Evolutionary conservation across 306 rosid species (phyloP).

Genomic region (Cicer cuneatum): DNA sequence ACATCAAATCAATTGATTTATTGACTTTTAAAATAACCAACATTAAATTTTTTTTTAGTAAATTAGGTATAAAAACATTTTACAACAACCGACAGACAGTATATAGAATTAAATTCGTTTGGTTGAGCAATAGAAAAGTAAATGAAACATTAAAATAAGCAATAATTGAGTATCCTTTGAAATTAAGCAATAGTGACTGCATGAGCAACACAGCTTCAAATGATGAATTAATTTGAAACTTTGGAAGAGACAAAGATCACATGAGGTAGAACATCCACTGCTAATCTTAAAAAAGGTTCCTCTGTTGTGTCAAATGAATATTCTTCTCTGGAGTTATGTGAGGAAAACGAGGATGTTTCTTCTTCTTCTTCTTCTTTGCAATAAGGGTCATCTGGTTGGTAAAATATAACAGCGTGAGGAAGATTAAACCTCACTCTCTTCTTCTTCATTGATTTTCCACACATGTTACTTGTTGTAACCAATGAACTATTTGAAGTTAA

Average conservation of each 20-base stretch:
- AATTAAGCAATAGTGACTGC: too few species aligned
- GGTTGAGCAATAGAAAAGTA: too few species aligned
- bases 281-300: slow-evolving; percentile 40
- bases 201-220: too few species aligned
- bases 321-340: slow-evolving; percentile 17
- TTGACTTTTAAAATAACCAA: too few species aligned
- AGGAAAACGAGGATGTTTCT: slow-evolving; percentile 4
- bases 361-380: slow-evolving; percentile 1
- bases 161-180: too few species aligned
- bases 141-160: too few species aligned
- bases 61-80: too few species aligned
- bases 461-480: not conserved
- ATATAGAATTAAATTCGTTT: too few species aligned
- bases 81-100: too few species aligned
- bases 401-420: slow-evolving; percentile 44
- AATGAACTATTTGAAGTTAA: slow-evolving; percentile 24
- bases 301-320: slow-evolving; percentile 31
- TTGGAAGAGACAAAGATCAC: slow-evolving; percentile 46
- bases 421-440: slow-evolving; percentile 48
- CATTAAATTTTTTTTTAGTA: too few species aligned
- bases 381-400: slow-evolving; percentile 30
- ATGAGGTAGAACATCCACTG: slow-evolving; percentile 52
- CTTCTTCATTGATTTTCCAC: slow-evolving; percentile 31
- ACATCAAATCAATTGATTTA: too few species aligned
- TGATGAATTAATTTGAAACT: slow-evolving; percentile 1